phyloP scores from a whole-genome alignment of 768 basidiomycete genomes.

The Ramaria sp. region DNA sequence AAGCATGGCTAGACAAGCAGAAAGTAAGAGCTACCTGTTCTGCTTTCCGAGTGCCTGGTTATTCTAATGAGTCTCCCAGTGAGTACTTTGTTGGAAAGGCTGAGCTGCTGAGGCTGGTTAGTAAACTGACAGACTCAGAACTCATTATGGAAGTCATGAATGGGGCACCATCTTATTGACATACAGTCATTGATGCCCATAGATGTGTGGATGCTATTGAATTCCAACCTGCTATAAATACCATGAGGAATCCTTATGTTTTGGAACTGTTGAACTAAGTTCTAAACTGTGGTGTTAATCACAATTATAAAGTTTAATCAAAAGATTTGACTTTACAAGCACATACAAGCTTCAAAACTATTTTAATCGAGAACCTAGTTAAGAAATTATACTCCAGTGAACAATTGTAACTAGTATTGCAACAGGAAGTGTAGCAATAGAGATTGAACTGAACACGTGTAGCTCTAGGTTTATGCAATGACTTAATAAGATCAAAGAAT shows the following conservation, averaged over 20 bases:
- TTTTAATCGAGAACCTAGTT: no score
- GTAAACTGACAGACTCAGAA: conserved; percentile 17
- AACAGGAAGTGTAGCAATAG: no score
- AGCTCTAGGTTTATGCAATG: no score
- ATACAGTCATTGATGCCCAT: conserved; percentile 12
- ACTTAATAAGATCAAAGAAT: no score
- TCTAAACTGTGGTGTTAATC: no score
- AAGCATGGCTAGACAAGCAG: conserved; percentile 21
- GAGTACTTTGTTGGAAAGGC: conserved; percentile 26
- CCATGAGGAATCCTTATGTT: conserved; percentile 12
- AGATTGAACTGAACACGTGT: no score
- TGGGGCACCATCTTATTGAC: conserved; percentile 22
- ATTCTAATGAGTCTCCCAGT: conserved; percentile 21
- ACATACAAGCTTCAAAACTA: no score
- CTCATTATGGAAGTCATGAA: conserved; percentile 27
- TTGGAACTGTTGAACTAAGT: no score
- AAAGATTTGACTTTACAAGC: no score
- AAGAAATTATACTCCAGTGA: no score
- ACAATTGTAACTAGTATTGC: no score
- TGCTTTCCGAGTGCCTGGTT: conserved; percentile 18
- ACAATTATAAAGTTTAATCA: no score
- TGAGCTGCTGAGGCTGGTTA: conserved; percentile 14
- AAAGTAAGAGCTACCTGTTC: conserved; percentile 18
- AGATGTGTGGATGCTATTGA: conserved; percentile 1
- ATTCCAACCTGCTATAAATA: conserved; percentile 12